Evolutionary conservation across 2,329 filamentous ascomycete genomes (phyloP), one percentile per base, ranked within the genome.

Genomic region (Alternaria infectoria): DNA sequence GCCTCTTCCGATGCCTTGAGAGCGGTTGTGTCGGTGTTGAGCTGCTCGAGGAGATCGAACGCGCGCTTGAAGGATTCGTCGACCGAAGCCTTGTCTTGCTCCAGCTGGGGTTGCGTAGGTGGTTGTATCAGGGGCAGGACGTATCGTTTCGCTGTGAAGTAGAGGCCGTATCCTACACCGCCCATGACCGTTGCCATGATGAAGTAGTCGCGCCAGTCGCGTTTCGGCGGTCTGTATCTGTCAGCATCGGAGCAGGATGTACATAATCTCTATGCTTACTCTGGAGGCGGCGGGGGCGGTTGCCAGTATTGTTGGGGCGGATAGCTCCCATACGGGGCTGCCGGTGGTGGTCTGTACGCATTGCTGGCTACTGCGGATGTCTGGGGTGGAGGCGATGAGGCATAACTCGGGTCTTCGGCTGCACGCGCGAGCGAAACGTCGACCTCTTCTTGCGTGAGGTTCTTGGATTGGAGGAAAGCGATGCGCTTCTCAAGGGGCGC

Each of bases 161-260:
- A 99, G 21, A 97, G 81, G 0, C 94, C 95, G 75, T 97, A 98
- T 43, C 93, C 87, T 19, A 97, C 90, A 52, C 94, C 93, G 61
- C 93, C 91, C 66, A 96, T 91, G 12, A 98, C 92, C 0, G 96
- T 99, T 8, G 96, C 96, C 93, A 98, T 97, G 81, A 99, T 98
- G 82, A 99, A 99, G 92, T 93, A 98, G 78, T 99, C 96, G 65
- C 96, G 88, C 96, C 96, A 99, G 82, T 99, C 96, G 75, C 96
- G 86, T 77, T 89, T 90, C 4, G 93, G 93, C 3, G 89, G 75
- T 58, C 78, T 81, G 9, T 52, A 2, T 8, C 4, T 25, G 58
- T 77, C 61, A 75, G 75, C 58, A 40, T 62, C 43, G 17, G 5
- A 13, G 28, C 36, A 7, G 50, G 19, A 15, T n/a, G 12, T 21